A percentile compares a stretch with the other conserved stretches of the same genome.
phyloP scores from a whole-genome alignment of 805 yeast genomes.

The Ogataea dorogensis region DNA sequence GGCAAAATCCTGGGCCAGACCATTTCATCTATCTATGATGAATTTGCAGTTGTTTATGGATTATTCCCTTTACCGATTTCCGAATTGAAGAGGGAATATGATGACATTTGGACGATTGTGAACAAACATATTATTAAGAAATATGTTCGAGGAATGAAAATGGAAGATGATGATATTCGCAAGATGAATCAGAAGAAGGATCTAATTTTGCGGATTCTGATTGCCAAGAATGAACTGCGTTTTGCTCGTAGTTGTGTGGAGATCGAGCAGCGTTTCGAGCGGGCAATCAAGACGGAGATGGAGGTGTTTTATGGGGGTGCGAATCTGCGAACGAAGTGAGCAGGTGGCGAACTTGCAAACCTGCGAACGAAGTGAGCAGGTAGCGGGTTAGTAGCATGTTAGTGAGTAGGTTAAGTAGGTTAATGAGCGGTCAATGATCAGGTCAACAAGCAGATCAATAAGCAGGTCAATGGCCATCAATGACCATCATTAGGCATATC shows the following conservation, averaged over 20 bases:
- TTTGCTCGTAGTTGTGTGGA: constrained; percentile 28
- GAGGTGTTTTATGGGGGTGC: constrained; percentile 17
- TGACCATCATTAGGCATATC: too few relatives aligned
- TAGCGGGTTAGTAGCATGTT: too few relatives aligned
- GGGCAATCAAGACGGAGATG: constrained; percentile 29
- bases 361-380: too few relatives aligned
- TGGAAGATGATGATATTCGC: constrained; percentile 36
- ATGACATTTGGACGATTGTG: constrained; percentile 24
- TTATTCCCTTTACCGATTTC: constrained; percentile 17
- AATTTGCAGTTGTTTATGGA: constrained; percentile 19
- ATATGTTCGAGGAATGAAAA: constrained; percentile 15
- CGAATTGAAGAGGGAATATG: constrained; percentile 22
- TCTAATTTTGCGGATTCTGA: constrained; percentile 65
- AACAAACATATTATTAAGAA: constrained; percentile 22
- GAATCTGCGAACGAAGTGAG: constrained; percentile 3
- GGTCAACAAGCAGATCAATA: too few relatives aligned
- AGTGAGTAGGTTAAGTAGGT: too few relatives aligned
- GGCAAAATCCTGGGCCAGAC: constrained; percentile 26
- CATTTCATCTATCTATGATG: constrained; percentile 21
- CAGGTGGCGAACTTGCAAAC: too few relatives aligned
- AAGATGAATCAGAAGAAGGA: constrained; percentile 47
- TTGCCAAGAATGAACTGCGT: constrained; percentile 41
- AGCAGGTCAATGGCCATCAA: too few relatives aligned
- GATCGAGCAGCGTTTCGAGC: constrained; percentile 29
- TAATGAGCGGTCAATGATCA: too few relatives aligned